Evolutionary conservation across 257 asterid genomes (phyloP).

Genomic region (Lithospermum erythrorhizon): DNA sequence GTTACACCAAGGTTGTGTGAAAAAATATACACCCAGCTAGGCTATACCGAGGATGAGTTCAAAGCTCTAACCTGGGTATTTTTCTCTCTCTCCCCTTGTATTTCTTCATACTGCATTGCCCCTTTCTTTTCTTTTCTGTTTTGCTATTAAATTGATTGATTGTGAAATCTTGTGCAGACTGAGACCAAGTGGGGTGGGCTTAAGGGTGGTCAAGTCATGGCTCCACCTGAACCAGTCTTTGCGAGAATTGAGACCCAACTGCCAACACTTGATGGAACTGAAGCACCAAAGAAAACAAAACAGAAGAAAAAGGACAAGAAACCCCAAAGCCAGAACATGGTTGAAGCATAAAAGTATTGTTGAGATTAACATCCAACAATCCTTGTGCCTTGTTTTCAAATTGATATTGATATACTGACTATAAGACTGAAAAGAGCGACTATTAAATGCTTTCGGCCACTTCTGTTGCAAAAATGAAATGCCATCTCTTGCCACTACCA

Average conservation of each 20-base stretch:
- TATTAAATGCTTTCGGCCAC: too few relatives aligned
- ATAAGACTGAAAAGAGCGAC: too few relatives aligned
- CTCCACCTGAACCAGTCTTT: slow-evolving; percentile 66
- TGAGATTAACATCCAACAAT: not conserved
- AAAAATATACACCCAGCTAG: slow-evolving; percentile 77
- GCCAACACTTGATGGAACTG: slow-evolving; percentile 25
- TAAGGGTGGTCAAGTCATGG: slow-evolving; percentile 60
- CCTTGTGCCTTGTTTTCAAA: not conserved
- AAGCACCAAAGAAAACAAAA: slow-evolving; percentile 30
- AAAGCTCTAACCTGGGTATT: slow-evolving; percentile 59
- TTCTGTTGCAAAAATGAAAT: too few relatives aligned
- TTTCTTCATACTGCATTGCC: not conserved
- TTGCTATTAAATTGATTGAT: slow-evolving; percentile 1
- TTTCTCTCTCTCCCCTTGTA: slow-evolving; percentile 25
- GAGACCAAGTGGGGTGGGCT: slow-evolving; percentile 90
- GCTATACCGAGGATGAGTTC: slow-evolving; percentile 74
- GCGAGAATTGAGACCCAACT: slow-evolving; percentile 57
- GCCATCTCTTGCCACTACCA: too few relatives aligned
- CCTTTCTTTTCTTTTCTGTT: not conserved
- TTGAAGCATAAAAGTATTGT: slow-evolving; percentile 38
- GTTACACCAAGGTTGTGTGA: slow-evolving; percentile 62
- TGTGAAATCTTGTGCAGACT: slow-evolving; percentile 35
- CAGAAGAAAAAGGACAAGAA: slow-evolving; percentile 32
- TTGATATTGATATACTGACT: too few relatives aligned
- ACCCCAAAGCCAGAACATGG: slow-evolving; percentile 30